Conservation (phyloP, 1,284 basidiomycete genomes). For the Amylostereum chailletii region DNA sequence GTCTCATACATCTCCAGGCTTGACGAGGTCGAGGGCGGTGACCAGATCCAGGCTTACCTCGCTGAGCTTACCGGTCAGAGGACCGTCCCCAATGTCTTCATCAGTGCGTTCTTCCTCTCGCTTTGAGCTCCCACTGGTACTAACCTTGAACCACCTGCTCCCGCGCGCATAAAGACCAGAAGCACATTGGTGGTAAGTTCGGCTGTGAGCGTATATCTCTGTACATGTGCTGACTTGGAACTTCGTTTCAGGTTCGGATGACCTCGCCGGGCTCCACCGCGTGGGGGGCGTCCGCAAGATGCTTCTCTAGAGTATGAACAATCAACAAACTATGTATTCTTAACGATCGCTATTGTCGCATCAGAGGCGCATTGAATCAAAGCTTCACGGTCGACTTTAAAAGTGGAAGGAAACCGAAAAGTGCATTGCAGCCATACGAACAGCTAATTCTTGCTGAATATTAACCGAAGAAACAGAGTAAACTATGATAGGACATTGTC, state of each 20-base stretch:
- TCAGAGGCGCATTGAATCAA: too few species aligned
- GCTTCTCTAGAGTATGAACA: constrained; percentile 9
- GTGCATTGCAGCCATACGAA: too few species aligned
- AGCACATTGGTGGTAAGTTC: constrained; percentile 47
- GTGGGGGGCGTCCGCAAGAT: constrained; percentile 16
- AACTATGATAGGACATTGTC: too few species aligned
- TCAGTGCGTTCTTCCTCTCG: constrained; percentile 39
- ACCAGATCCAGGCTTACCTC: constrained; percentile 54
- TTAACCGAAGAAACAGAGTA: too few species aligned
- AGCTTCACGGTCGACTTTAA: too few species aligned
- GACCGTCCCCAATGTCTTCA: constrained; percentile 64
- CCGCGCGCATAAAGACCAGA: constrained; percentile 36
- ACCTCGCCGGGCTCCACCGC: constrained; percentile 25
- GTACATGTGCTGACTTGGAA: background rate
- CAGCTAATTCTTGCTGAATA: too few species aligned
- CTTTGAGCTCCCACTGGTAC: background rate
- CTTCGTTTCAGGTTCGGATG: constrained; percentile 30
- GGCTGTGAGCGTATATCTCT: background rate
- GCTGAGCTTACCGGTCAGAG: constrained; percentile 47
- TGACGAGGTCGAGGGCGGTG: constrained; percentile 41
- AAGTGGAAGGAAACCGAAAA: too few species aligned
- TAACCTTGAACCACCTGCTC: too few species aligned
- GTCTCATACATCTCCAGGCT: constrained; percentile 28
- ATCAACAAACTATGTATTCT: too few species aligned
- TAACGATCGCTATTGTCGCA: too few species aligned